Conservation (phyloP, 2,329 filamentous ascomycete species). For the Aspergillus caelatus region DNA sequence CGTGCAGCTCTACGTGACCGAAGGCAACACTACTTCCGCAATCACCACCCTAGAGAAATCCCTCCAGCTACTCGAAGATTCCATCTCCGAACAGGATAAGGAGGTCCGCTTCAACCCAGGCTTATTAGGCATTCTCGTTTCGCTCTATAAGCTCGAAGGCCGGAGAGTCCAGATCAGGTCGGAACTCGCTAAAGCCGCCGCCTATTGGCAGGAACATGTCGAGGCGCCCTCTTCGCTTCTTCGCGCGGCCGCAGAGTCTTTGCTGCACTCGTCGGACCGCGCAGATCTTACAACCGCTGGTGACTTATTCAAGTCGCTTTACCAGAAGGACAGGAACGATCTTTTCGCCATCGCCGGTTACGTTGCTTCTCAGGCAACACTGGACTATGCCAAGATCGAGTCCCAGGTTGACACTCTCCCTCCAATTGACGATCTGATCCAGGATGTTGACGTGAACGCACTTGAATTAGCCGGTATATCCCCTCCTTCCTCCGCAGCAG, state of each 20-base stretch:
- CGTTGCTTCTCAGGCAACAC: conserved; percentile 76
- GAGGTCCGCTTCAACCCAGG: conserved; percentile 82
- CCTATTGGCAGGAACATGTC: conserved; percentile 73
- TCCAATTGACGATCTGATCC: conserved; percentile 44
- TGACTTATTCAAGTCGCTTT: conserved; percentile 76
- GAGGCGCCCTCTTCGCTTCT: conserved; percentile 67
- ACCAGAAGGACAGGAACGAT: conserved; percentile 66
- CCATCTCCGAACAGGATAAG: conserved; percentile 57
- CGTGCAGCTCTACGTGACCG: conserved; percentile 77
- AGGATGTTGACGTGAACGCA: conserved; percentile 46
- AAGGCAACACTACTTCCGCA: conserved; percentile 72
- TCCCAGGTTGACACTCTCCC: conserved; percentile 43
- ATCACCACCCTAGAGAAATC: conserved; percentile 75
- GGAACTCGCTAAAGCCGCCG: conserved; percentile 77
- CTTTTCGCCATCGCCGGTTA: conserved; percentile 75
- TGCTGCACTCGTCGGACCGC: conserved; percentile 72
- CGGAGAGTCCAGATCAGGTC: conserved; percentile 71
- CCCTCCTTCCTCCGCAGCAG: conserved; percentile 34
- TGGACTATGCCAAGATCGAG: conserved; percentile 40
- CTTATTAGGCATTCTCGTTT: conserved; percentile 76
- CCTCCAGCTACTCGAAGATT: conserved; percentile 70
- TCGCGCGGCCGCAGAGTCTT: conserved; percentile 77
- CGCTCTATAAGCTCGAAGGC: conserved; percentile 75
- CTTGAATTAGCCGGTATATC: conserved; percentile 50
- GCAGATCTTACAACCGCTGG: conserved; percentile 72